Evolutionary conservation across 805 yeast species (phyloP), one percentile per base, ranked within the genome.

Genomic region (Yarrowia porcina): DNA sequence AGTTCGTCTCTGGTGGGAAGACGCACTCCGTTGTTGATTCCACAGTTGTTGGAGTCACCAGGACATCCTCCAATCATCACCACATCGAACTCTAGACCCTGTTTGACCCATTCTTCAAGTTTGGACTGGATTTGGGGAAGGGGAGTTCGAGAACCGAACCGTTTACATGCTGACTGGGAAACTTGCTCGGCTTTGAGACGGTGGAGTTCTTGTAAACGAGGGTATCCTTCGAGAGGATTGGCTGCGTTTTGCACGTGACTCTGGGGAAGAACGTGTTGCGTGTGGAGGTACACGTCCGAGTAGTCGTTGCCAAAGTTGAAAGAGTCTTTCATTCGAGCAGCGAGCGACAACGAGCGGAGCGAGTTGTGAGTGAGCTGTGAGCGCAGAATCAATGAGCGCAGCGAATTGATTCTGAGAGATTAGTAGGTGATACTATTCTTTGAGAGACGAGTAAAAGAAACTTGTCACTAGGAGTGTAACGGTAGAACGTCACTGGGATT

Each of bases 31-130:
- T 36, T 35, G 1, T 28, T 25, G 13, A 23, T 32, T 7, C 42
- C 44, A n/a, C 59, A 25, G 23, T 35, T 21, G 25, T 25, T 18
- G 12, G 35, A 25, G 69, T 87, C 85, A 66, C 88, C 92, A 1
- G 87, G 82, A 57, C 93, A 77, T 2, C 94, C 93, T 0, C 96
- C 96, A 62, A 92, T 84, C 96, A 93, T 90, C 13, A 93, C 88
- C 11, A 90, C 96, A 71, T 92, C 97, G 73, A 92, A 93, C 65
- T 82, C 83, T 38, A 89, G 70, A 8, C 81, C 83, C 18, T 76
- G 76, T 17, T 75, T 72, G 32, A 84, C 82, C 96, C 96, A 88
- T 20, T 73, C 70, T 64, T 82, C 80, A 64, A 92, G 75, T 0
- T 81, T 79, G 1, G 81, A 80, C 7, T 83, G 77, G 73, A 90